Evolutionary conservation across 352 stramenopile genomes (phyloP), one percentile per base, ranked within the genome.

Genomic region (Phytophthora pinifolia): DNA sequence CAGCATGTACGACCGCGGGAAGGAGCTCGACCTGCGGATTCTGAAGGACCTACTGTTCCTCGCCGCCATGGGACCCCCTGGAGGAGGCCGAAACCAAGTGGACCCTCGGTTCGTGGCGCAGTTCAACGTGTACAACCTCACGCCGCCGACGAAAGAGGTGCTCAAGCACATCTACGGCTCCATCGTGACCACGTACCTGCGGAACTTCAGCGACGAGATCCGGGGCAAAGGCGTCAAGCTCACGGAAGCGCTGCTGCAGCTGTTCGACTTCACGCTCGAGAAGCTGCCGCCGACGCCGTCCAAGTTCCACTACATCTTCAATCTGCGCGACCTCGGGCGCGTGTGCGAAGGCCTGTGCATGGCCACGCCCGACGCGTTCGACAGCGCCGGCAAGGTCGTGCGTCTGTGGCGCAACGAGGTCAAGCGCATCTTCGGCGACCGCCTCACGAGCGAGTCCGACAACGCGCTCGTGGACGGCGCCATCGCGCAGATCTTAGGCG

Each of bases 281-380:
- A 94, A 92, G 44, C 65, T 98, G 9, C 93, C 91, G 5, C 91
- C 94, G 0, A 98, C 94, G 12, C 94, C 93, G 17, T 95, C 87
- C 31, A 98, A 98, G 56, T 98, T 98, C 47, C 94, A 98, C 65
- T 98, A 98, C 66, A 98, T 98, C 45, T 98, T 98, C 67, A 98
- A 98, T 37, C 69, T 98, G n/a, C 81, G 95, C 0, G 95, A 98
- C 53, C 65, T 98, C 12, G 92, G 86, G 0, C 83, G 95, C 9
- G 92, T 98, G 2, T 98, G 92, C 39, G 92, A 98, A 69, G 95
- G 95, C 8, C 70, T 98, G 12, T 98, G 93, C 47, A 92, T 97
- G 64, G 89, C 89, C 9, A 98, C 92, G 1, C 74, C 85, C 0
- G 94, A 98, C 59, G 90, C 83, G 27, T 94, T 97, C 55, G 74